These are phyloP conservation scores for Sophora flavescens DNA, from an alignment of 306 rosid genomes.

Conservation along the genomic window DNA sequence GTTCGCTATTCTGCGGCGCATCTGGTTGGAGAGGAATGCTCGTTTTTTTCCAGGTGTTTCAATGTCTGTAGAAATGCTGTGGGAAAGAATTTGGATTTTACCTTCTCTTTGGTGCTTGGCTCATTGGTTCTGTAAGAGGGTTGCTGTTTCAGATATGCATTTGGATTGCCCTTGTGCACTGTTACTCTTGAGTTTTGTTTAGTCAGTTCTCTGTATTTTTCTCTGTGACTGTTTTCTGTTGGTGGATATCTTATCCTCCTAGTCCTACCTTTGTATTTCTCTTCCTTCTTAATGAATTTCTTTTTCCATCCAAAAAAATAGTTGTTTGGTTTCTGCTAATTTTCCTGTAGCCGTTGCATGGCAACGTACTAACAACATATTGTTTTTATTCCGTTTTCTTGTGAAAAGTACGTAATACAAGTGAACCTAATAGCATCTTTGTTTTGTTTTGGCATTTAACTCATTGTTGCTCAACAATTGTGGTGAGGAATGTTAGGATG, in stretches of 20 bases:
- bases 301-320: not conserved
- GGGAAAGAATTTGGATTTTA: not conserved
- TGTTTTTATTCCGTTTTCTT: not conserved
- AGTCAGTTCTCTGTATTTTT: not conserved
- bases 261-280: not conserved
- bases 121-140: not conserved
- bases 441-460: not conserved
- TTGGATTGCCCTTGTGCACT: too few relatives aligned
- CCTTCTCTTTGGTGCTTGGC: not conserved
- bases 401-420: not conserved
- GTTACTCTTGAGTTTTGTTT: too few relatives aligned
- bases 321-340: not conserved
- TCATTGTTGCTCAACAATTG: not conserved
- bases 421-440: not conserved
- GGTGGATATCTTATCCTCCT: not conserved
- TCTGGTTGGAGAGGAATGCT: not conserved
- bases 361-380: not conserved
- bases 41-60: not conserved
- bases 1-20: not conserved
- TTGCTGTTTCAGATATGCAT: not conserved
- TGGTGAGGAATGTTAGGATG: slow-evolving; percentile 10
- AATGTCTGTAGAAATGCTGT: not conserved
- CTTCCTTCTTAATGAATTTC: not conserved
- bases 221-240: not conserved
- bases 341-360: not conserved